Base-by-base conservation (phyloP, 2,329 filamentous ascomycete species). In the Xylariaceae sp. region DNA sequence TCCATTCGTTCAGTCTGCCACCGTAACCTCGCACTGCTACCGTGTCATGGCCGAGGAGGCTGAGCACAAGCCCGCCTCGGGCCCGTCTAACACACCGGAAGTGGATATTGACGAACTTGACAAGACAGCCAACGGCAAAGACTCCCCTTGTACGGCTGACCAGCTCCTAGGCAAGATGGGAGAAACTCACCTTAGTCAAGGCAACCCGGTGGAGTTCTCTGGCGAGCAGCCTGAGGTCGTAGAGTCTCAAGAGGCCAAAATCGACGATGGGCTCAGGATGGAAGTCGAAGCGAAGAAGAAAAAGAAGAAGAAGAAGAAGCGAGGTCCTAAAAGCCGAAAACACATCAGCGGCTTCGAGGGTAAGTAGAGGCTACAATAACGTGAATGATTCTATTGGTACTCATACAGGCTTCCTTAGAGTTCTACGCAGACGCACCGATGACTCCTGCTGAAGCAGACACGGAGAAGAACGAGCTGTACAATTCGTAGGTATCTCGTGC, bases 391-490 rank as follows among this genome's bases (percentile, higher is more conserved):
- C 7, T n/a, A 26, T 17, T 16, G 34, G 9, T 18, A 19, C 22
- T 9, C 26, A n/a, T 19, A n/a, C n/a, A n/a, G n/a, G n/a, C n/a
- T 54, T 41, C 37, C 35, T 17, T 42, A 77, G 83, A 89, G 47
- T 88, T 80, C 61, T 93, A 79, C 59, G 81, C 85, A 11, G 91
- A 97, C 61, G 74, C 83, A 1, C 89, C 89, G 0, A 66, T 94
- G 46, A 90, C 85, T 0, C 81, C 83, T 0, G 73, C 72, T 0
- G 82, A 95, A 56, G 74, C 78, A 37, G 65, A 73, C 3, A 73
- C 84, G 38, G 87, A 95, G 56, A 58, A 74, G 24, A 56, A 74
- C 16, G 70, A 76, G 11, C 67, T 93, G 18, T 98, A 95, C 57
- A 62, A 79, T 49, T 60, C 67, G 71, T 86, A 68, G 61, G 81